phyloP scores from a whole-genome alignment of 371 early-diverging fungal species.

The Mucor saturninus region DNA sequence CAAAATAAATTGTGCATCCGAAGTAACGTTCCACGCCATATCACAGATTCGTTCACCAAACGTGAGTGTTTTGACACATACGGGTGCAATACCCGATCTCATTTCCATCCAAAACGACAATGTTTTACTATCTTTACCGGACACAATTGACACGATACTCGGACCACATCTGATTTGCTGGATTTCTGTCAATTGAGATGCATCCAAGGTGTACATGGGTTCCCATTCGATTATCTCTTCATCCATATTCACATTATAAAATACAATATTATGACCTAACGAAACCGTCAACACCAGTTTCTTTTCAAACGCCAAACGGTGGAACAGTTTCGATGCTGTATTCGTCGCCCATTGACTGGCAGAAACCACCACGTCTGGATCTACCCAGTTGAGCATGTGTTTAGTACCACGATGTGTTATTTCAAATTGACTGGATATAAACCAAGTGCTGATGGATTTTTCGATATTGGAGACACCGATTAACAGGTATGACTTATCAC shows the following conservation, averaged over 20 bases:
- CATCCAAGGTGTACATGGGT: conserved; percentile 29
- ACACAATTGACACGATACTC: conserved; percentile 23
- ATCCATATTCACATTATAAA: conserved; percentile 20
- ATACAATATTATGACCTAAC: conserved; percentile 15
- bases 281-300: conserved; percentile 12
- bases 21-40: conserved; percentile 74
- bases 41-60: conserved; percentile 46
- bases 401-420: conserved; percentile 17
- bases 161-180: conserved; percentile 22
- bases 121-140: conserved; percentile 14
- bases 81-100: conserved; percentile 33
- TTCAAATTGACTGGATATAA: conserved; percentile 1
- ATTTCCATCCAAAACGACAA: conserved; percentile 48
- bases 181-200: conserved; percentile 2
- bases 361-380: conserved; percentile 10
- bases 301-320: conserved; percentile 14
- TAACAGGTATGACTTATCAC: conserved; percentile 22
- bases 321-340: conserved; percentile 29
- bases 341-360: conserved; percentile 31
- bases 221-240: conserved; percentile 26
- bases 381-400: conserved; percentile 14
- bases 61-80: conserved; percentile 18
- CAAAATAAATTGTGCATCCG: conserved; percentile 74
- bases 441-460: conserved; percentile 33
- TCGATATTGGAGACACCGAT: conserved; percentile 30